Evolutionary conservation across 352 stramenopile species (phyloP).

Genomic region (Globisporangium cylindrosporum): DNA sequence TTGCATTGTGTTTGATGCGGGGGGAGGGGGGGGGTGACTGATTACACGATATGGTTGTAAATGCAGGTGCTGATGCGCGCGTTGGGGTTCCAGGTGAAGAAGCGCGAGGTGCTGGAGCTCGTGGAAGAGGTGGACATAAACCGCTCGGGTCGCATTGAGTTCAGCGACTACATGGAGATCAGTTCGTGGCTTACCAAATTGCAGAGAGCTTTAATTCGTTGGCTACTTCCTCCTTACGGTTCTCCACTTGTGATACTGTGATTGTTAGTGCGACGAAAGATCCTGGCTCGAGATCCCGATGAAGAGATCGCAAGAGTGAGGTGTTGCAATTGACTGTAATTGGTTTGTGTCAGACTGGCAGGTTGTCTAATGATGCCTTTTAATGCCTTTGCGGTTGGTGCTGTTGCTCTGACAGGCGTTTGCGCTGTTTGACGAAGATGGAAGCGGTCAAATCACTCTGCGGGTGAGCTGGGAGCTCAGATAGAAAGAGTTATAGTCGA

Average conservation of each 20-base stretch:
- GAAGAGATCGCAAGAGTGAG: slow-evolving; percentile 89
- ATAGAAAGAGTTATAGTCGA: background rate
- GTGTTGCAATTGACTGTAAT: background rate
- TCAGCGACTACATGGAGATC: slow-evolving; percentile 91
- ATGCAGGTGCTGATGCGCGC: slow-evolving; percentile 84
- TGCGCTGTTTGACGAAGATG: slow-evolving; percentile 93
- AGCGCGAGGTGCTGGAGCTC: slow-evolving; percentile 85
- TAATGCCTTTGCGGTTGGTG: background rate
- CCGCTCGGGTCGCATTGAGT: slow-evolving; percentile 81
- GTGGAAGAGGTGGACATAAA: slow-evolving; percentile 89
- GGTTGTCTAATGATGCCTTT: background rate
- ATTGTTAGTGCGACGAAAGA: slow-evolving; percentile 65
- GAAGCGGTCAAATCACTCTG: slow-evolving; percentile 83
- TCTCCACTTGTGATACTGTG: background rate
- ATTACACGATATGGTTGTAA: background rate
- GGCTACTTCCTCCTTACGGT: background rate
- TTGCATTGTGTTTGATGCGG: no score
- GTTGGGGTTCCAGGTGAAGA: slow-evolving; percentile 91
- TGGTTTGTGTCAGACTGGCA: background rate
- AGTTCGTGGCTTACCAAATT: slow-evolving; percentile 37
- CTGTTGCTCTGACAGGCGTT: slow-evolving; percentile 61
- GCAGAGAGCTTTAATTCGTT: background rate
- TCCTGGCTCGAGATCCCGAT: slow-evolving; percentile 84
- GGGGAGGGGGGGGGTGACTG: background rate
- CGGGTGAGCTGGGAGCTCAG: slow-evolving; percentile 31